Evolutionary conservation across 805 yeast genomes (phyloP).

Genomic region (Debaryomyces prosopidis): DNA sequence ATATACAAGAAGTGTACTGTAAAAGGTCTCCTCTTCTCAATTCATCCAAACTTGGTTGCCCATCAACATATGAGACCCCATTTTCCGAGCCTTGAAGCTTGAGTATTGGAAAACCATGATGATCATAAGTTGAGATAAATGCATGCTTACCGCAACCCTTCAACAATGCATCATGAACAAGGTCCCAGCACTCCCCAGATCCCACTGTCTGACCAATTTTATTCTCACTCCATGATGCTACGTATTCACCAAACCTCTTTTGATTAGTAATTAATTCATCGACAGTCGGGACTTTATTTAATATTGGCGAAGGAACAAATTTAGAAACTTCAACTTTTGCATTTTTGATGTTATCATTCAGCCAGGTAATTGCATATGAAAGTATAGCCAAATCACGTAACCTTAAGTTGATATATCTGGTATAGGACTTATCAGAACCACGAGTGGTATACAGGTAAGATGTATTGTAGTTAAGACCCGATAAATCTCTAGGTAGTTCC

Average conservation of each 20-base stretch:
- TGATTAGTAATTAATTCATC: conserved; percentile 33
- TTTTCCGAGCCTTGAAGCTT: conserved; percentile 21
- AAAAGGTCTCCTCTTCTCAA: conserved; percentile 57
- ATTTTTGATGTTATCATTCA: conserved; percentile 16
- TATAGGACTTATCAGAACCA: conserved; percentile 13
- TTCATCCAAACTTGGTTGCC: conserved; percentile 32
- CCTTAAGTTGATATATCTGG: conserved; percentile 35
- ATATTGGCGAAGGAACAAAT: conserved; percentile 46
- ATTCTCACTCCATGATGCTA: conserved; percentile 56
- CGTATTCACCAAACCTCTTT: conserved; percentile 47
- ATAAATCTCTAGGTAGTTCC: conserved; percentile 38
- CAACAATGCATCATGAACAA: conserved; percentile 53
- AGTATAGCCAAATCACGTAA: conserved; percentile 44
- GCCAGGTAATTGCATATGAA: conserved; percentile 42
- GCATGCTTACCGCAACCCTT: conserved; percentile 61
- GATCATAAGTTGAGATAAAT: conserved; percentile 47
- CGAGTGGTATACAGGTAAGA: conserved; percentile 15
- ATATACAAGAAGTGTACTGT: conserved; percentile 45
- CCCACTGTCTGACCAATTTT: conserved; percentile 50
- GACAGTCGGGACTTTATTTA: conserved; percentile 25
- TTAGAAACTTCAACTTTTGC: conserved; percentile 29
- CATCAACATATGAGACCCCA: conserved; percentile 14
- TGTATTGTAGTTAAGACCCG: conserved; percentile 34
- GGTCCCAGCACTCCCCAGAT: conserved; percentile 62
- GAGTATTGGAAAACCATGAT: conserved; percentile 48